Evolutionary conservation across 495 filamentous ascomycete genomes (phyloP).

Genomic region (Penicillium robsamsonii): DNA sequence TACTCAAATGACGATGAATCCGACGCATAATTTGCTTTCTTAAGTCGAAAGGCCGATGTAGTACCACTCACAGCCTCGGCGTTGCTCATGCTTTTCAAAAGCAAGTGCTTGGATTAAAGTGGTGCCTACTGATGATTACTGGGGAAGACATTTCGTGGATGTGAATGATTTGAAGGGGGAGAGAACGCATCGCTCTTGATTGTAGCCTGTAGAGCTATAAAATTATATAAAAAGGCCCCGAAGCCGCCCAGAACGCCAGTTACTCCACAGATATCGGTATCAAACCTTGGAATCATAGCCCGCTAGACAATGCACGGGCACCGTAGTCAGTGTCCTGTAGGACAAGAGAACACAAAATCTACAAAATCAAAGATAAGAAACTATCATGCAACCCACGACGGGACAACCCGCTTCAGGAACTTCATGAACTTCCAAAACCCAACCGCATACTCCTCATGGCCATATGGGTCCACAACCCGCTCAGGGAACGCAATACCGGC

Average conservation of each 20-base stretch:
- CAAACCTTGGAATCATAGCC: conserved; percentile 3
- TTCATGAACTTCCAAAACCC: conserved; percentile 66
- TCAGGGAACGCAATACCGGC: conserved; percentile 63
- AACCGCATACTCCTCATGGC: conserved; percentile 61
- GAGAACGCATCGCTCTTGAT: not conserved
- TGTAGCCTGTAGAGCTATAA: not conserved
- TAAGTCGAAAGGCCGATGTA: not conserved
- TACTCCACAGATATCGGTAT: conserved; percentile 1
- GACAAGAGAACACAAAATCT: not conserved
- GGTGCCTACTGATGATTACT: not conserved
- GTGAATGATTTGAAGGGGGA: not conserved
- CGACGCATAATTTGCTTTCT: not conserved
- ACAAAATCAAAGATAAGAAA: not conserved
- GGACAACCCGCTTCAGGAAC: conserved; percentile 52
- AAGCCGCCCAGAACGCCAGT: not conserved
- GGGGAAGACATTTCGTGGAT: not conserved
- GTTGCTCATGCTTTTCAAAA: not conserved
- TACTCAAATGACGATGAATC: not conserved
- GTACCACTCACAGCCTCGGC: not conserved
- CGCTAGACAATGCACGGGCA: conserved; percentile 1
- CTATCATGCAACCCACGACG: conserved; percentile 36
- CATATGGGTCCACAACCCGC: conserved; percentile 55
- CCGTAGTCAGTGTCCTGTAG: not conserved
- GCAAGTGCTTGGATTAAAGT: not conserved
- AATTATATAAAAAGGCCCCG: not conserved